Percentiles rank a stretch among this genome's conserved stretches.
These are phyloP conservation scores for Marchantia paleacea DNA, from an alignment of 225 moss, liverwort and hornwort genomes.

Conservation along the genomic window DNA sequence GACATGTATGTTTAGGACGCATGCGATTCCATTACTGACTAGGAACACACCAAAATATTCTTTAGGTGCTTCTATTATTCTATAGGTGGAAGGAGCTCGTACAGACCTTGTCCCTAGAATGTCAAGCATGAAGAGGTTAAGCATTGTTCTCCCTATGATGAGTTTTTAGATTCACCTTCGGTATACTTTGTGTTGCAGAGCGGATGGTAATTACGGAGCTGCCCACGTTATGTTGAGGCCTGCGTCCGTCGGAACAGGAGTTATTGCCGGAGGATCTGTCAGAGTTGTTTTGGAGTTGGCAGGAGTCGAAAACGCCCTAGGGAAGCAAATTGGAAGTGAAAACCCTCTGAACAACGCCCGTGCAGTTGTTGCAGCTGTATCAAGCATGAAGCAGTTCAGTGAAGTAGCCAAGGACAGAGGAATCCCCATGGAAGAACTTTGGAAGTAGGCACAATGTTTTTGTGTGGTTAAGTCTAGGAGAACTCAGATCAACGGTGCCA, in stretches of 20 bases:
- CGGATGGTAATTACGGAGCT: conserved; percentile 90
- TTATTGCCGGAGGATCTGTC: conserved; percentile 95
- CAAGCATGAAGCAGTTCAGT: conserved; percentile 87
- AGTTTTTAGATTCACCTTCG: too few relatives aligned
- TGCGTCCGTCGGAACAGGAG: conserved; percentile 91
- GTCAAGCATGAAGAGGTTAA: too few relatives aligned
- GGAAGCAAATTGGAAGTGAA: conserved; percentile 90
- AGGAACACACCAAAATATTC: too few relatives aligned
- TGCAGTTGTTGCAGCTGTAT: conserved; percentile 76
- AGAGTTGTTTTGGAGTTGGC: conserved; percentile 90
- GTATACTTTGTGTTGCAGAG: conserved; percentile 43
- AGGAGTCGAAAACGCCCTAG: conserved; percentile 94
- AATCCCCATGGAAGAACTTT: conserved; percentile 97
- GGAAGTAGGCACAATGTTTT: conserved; percentile 54
- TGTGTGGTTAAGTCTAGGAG: neutral
- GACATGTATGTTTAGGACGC: too few relatives aligned
- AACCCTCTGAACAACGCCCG: conserved; percentile 94
- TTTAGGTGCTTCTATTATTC: too few relatives aligned
- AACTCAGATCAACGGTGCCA: conserved; percentile 5
- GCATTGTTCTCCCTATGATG: too few relatives aligned
- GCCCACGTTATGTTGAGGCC: conserved; percentile 97
- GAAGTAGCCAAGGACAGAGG: conserved; percentile 86
- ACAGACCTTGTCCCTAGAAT: too few relatives aligned
- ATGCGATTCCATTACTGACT: too few relatives aligned
- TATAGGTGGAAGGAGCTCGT: too few relatives aligned